phyloP scores from a whole-genome alignment of 2,329 filamentous ascomycete species.

The Arthroderma sp. region DNA sequence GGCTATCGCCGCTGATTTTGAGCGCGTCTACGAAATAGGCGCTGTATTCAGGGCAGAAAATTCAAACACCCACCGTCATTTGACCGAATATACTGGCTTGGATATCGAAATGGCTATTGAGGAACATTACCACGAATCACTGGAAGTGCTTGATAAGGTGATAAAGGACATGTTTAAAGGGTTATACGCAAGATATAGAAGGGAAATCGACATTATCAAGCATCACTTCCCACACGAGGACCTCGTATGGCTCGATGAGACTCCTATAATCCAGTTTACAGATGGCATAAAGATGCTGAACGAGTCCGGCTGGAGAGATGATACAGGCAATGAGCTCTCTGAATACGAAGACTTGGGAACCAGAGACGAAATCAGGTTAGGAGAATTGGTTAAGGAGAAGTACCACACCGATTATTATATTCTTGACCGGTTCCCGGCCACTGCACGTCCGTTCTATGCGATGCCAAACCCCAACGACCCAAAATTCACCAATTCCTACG shows the following conservation, averaged over 20 bases:
- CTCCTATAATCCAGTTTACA: slow-evolving; percentile 64
- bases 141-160: slow-evolving; percentile 62
- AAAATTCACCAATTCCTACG: slow-evolving; percentile 72
- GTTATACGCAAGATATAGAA: slow-evolving; percentile 53
- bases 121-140: slow-evolving; percentile 77
- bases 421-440: slow-evolving; percentile 79
- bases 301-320: slow-evolving; percentile 60
- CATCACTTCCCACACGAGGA: slow-evolving; percentile 76
- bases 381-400: slow-evolving; percentile 72
- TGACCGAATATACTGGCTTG: slow-evolving; percentile 88
- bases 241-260: slow-evolving; percentile 75
- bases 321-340: slow-evolving; percentile 58
- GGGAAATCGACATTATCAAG: slow-evolving; percentile 67
- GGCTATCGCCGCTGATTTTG: slow-evolving; percentile 79
- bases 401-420: slow-evolving; percentile 86
- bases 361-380: slow-evolving; percentile 73
- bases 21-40: slow-evolving; percentile 77
- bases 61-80: slow-evolving; percentile 84
- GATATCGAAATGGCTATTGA: slow-evolving; percentile 89
- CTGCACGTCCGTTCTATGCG: slow-evolving; percentile 79
- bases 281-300: slow-evolving; percentile 73
- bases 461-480: slow-evolving; percentile 66
- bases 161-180: slow-evolving; percentile 68
- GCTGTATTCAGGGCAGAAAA: slow-evolving; percentile 90
- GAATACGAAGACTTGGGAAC: slow-evolving; percentile 72